Evolutionary conservation across 164 flowering plant genomes (phyloP), one percentile per base, ranked within the genome.

Genomic region (Tetracentron sinense): DNA sequence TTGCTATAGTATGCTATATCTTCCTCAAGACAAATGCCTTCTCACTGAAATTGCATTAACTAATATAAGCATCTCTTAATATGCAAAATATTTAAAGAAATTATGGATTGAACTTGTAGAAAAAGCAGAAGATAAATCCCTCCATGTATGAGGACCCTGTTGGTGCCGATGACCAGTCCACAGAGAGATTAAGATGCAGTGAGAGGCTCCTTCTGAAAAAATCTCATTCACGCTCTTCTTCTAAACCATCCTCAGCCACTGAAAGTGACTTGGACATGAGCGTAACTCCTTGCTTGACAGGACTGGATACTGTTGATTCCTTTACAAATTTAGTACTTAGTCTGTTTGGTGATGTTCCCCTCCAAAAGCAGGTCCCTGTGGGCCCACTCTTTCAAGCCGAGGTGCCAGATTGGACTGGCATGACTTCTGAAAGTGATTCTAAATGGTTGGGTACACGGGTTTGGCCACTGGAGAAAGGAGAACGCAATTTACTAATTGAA

Each of bases 111-210:
- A 15, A 58, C 49, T 28, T 73, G 77, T 77, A 86, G 93, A 86
- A 78, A 65, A 79, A 69, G 67, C 97, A 80, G 72, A 86, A 66
- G 77, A 79, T 85, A 83, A 91, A 83, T 78, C 97, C 96, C 1
- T 75, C 78, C 50, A 74, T 89, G 82, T 89, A 83, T 61, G 92
- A 90, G 23, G 94, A 84, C 67, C 68, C 67, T 20, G 20, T 12
- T 48, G 78, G 62, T 42, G 54, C 69, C 12, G 42, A 54, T 47
- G 62, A 70, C 66, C 76, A 70, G 25, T 66, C 78, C 29, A 66
- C 78, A 31, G 86, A 80, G 65, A 69, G 76, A 62, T 20, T 63
- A 63, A 79, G 83, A 70, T 66, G 66, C 74, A 78, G 83, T 61
- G 65, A 56, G 64, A 79, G 81, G 70, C 66, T 77, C 14, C 63